Percentiles rank a stretch among this genome's conserved stretches.
Evolutionary conservation across 805 yeast species (phyloP).

Genomic region (Wickerhamomyces bisporus): DNA sequence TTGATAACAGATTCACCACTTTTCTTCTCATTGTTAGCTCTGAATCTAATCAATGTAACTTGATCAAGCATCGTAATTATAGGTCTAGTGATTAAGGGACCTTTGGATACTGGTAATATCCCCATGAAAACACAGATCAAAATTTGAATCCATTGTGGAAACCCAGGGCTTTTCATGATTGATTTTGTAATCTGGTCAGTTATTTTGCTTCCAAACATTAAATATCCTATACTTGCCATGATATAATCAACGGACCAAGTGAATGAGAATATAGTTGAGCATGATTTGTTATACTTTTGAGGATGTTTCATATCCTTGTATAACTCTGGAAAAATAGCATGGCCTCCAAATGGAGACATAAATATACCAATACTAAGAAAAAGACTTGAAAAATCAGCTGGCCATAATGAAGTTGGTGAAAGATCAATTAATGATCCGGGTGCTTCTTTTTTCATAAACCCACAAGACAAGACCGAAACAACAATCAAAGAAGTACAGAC

Average conservation of each 20-base stretch:
- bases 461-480: conserved; percentile 41
- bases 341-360: conserved; percentile 82
- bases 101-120: conserved; percentile 67
- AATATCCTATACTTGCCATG: conserved; percentile 61
- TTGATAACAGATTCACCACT: conserved; percentile 1
- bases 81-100: conserved; percentile 72
- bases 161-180: conserved; percentile 57
- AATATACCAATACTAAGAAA: conserved; percentile 56
- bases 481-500: conserved; percentile 48
- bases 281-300: conserved; percentile 45
- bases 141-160: conserved; percentile 56
- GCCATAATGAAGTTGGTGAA: conserved; percentile 41
- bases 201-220: conserved; percentile 74
- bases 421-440: conserved; percentile 55
- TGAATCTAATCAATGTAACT: conserved; percentile 8
- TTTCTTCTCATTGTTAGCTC: not conserved
- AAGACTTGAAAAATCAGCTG: conserved; percentile 29
- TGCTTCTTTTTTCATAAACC: conserved; percentile 32
- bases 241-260: conserved; percentile 55
- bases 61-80: conserved; percentile 58
- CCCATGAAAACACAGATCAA: conserved; percentile 47
- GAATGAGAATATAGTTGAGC: conserved; percentile 50
- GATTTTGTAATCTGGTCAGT: conserved; percentile 76
- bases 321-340: conserved; percentile 75
- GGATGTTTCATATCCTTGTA: conserved; percentile 75